Evolutionary conservation across 2,329 filamentous ascomycete genomes (phyloP), one percentile per base, ranked within the genome.

Genomic region (Pyricularia grisea): DNA sequence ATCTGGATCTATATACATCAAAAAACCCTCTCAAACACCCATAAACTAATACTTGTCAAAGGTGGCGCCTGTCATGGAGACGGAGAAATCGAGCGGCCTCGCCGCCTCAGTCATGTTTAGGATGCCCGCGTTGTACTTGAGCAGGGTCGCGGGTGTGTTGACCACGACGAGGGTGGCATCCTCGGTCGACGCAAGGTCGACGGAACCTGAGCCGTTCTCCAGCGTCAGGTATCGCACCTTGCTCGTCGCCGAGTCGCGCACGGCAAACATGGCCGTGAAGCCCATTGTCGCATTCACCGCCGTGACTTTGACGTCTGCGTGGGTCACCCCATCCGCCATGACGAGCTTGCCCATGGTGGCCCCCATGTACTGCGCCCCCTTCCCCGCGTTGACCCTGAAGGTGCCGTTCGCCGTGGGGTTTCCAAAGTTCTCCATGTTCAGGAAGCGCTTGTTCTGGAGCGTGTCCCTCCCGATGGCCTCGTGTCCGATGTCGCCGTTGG

Each of bases 401-500:
- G 77, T 79, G 27, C 69, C 74, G 4, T 78, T 77, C 20, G 23
- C 3, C 12, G 50, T 7, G 9, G 71, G 68, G 2, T 75, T 71
- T 68, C 87, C 79, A 12, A 84, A 74, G 71, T 81, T 82, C 68
- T 77, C 77, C 58, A 81, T 83, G 72, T 80, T 81, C 68, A 83
- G 72, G 20, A 71, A 71, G 2, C 71, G 71, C 12, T 78, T 76
- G 71, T 81, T 76, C 33, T 69, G 69, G 3, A 77, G 72, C 74
- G 82, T 84, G 60, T 76, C 70, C 0, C 77, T 72, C 25, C 79
- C 77, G 0, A 80, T 81, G 9, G 77, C 77, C 0, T 76, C 70
- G 71, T 85, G 81, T 14, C 81, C 82, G 36, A 85, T 83, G 63
- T 85, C 83, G 12, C 81, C 81, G 70, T 81, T 83, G 4, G 83